Evolutionary conservation across 257 asterid genomes (phyloP).

Genomic region (Solanum tarijense): DNA sequence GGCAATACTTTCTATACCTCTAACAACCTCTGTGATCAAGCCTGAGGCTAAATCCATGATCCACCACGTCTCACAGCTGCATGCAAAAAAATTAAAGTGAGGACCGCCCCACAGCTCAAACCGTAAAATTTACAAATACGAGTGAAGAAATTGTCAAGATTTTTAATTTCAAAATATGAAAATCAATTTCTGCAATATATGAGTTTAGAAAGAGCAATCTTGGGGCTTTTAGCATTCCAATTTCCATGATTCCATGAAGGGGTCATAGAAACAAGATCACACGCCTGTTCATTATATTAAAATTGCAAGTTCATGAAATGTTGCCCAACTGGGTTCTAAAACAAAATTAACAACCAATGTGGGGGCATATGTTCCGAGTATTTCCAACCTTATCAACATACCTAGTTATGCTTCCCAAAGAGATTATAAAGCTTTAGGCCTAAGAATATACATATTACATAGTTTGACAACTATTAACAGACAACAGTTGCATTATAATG

Average conservation of each 20-base stretch:
- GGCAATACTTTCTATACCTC: constrained; percentile 36
- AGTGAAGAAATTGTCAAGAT: neutral
- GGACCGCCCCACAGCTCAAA: neutral
- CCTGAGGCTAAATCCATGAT: constrained; percentile 58
- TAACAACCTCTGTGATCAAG: constrained; percentile 46
- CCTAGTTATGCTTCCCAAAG: neutral
- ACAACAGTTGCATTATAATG: neutral
- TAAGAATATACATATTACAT: neutral
- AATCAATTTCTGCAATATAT: neutral
- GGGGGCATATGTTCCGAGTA: neutral
- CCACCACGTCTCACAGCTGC: constrained; percentile 84
- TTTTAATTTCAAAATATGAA: neutral
- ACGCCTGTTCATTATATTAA: neutral
- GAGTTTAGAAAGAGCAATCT: neutral
- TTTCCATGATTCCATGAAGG: neutral
- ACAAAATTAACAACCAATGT: neutral
- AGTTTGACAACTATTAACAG: neutral
- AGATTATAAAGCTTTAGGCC: neutral
- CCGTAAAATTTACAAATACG: neutral
- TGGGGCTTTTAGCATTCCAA: neutral
- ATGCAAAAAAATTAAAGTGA: neutral
- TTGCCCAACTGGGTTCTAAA: neutral
- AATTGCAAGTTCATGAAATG: neutral
- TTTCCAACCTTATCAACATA: neutral
- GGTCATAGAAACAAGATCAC: neutral